Conservation (phyloP, 2,329 filamentous ascomycete genomes). For the Fusarium burgessii region DNA sequence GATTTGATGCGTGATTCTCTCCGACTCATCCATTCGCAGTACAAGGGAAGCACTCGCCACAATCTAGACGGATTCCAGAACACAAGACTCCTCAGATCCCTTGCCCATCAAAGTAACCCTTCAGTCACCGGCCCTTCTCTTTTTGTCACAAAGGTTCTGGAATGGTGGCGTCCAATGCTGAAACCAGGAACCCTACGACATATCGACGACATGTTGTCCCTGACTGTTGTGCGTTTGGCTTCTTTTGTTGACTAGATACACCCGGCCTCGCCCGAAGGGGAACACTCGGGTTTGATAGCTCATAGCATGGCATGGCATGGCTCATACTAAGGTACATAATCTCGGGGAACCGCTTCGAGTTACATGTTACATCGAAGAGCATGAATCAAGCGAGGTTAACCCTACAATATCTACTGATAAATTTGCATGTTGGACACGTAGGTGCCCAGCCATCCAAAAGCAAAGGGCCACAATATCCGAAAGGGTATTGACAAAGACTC, state of each 20-base stretch:
- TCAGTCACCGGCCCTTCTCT: slow-evolving; percentile 22
- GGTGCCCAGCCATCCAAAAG: slow-evolving; percentile 11
- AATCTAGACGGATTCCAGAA: slow-evolving; percentile 41
- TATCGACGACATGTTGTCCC: slow-evolving; percentile 10
- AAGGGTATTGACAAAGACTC: neutral
- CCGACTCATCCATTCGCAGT: slow-evolving; percentile 29
- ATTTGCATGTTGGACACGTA: slow-evolving; percentile 19
- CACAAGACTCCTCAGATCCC: slow-evolving; percentile 28
- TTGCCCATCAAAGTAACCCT: slow-evolving; percentile 19
- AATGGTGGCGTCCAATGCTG: slow-evolving; percentile 37
- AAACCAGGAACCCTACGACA: slow-evolving; percentile 23
- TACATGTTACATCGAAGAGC: slow-evolving; percentile 24
- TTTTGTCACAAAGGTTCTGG: slow-evolving; percentile 15
- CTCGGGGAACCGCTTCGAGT: slow-evolving; percentile 25
- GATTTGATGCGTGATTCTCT: slow-evolving; percentile 31
- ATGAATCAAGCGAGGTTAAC: slow-evolving; percentile 32
- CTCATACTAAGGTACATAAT: slow-evolving; percentile 19
- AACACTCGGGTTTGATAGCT: slow-evolving; percentile 27
- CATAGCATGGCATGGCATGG: slow-evolving; percentile 12
- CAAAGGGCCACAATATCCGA: slow-evolving; percentile 1
- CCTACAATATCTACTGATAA: slow-evolving; percentile 17
- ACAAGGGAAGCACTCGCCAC: slow-evolving; percentile 39
- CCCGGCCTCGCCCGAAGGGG: slow-evolving; percentile 37
- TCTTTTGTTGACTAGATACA: slow-evolving; percentile 35
- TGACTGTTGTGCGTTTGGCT: slow-evolving; percentile 13